These are phyloP conservation scores for Hypoxylon sp. DNA, from an alignment of 2,329 filamentous ascomycete species.

Conservation along the genomic window DNA sequence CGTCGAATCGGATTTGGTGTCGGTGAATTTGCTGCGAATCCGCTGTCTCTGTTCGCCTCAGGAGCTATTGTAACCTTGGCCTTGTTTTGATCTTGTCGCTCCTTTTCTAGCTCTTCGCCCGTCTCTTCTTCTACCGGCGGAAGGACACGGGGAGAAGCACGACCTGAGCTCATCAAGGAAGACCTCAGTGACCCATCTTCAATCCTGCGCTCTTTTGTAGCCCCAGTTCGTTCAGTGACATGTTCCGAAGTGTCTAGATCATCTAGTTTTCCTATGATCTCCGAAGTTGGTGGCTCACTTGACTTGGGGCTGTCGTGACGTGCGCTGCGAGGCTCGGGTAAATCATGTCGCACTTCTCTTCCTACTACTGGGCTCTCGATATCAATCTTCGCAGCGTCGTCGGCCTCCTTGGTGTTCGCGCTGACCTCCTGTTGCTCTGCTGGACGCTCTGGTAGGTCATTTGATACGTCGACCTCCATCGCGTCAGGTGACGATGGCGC, in stretches of 20 bases:
- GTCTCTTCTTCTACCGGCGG: conserved; percentile 62
- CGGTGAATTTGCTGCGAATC: conserved; percentile 56
- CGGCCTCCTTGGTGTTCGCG: conserved; percentile 29
- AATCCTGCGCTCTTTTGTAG: conserved; percentile 40
- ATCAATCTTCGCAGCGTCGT: conserved; percentile 33
- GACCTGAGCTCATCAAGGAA: conserved; percentile 50
- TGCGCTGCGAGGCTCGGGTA: conserved; percentile 15
- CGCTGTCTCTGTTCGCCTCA: conserved; percentile 59
- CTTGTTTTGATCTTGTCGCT: conserved; percentile 32
- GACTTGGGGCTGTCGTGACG: conserved; percentile 9
- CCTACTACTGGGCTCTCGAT: conserved; percentile 53
- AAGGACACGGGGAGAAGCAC: conserved; percentile 55
- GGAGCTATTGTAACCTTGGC: conserved; percentile 36
- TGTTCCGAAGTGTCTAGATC: conserved; percentile 42
- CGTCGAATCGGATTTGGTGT: conserved; percentile 53
- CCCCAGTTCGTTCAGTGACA: conserved; percentile 8
- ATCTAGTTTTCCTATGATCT: conserved; percentile 41
- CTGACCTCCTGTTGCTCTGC: conserved; percentile 14
- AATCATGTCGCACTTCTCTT: conserved; percentile 27
- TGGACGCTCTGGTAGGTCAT: background rate
- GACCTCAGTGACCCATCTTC: conserved; percentile 13
- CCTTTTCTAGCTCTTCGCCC: conserved; percentile 54
- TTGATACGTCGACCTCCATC: conserved; percentile 6
- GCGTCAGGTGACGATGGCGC: conserved; percentile 7
- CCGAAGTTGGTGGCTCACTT: conserved; percentile 26